These are phyloP conservation scores for Aspergillus ellipticus DNA, from an alignment of 495 filamentous ascomycete genomes.

Conservation along the genomic window DNA sequence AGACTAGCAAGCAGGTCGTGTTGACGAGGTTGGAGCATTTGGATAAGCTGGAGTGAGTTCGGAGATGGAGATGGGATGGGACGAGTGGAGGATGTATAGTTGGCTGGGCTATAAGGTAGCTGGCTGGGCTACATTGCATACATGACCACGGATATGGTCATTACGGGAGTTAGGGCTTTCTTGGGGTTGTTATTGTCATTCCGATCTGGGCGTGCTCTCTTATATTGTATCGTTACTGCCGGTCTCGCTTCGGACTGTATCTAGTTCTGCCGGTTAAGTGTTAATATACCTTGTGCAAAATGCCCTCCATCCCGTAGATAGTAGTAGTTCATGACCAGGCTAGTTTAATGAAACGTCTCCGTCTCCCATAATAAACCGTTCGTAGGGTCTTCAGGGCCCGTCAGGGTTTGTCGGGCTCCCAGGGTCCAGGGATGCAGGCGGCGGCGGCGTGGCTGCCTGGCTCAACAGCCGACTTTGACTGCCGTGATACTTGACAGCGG, in stretches of 20 bases:
- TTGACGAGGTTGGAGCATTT: slow-evolving; percentile 90
- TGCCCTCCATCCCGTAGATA: too few species aligned
- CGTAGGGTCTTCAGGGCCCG: too few species aligned
- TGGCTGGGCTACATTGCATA: slow-evolving; percentile 13
- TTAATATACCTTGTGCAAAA: slow-evolving; percentile 3
- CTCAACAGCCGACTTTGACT: slow-evolving; percentile 29
- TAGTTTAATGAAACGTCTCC: neutral
- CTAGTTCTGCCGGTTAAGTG: too few species aligned
- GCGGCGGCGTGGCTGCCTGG: slow-evolving; percentile 1
- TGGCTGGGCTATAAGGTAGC: slow-evolving; percentile 1
- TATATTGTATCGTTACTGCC: too few species aligned
- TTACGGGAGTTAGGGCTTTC: slow-evolving; percentile 18
- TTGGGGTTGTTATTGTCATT: slow-evolving; percentile 5
- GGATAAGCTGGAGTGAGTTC: slow-evolving; percentile 82
- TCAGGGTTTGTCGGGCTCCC: neutral
- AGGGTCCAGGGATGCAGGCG: neutral
- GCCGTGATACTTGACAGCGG: slow-evolving; percentile 20
- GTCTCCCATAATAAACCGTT: too few species aligned
- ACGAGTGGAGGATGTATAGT: neutral
- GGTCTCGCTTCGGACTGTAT: too few species aligned
- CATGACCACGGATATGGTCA: slow-evolving; percentile 18
- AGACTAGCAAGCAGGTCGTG: slow-evolving; percentile 97
- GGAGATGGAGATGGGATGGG: too few species aligned
- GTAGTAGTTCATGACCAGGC: too few species aligned
- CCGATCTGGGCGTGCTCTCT: slow-evolving; percentile 1